These are phyloP conservation scores for Russula virescens DNA, from an alignment of 768 basidiomycete species.

Conservation along the genomic window DNA sequence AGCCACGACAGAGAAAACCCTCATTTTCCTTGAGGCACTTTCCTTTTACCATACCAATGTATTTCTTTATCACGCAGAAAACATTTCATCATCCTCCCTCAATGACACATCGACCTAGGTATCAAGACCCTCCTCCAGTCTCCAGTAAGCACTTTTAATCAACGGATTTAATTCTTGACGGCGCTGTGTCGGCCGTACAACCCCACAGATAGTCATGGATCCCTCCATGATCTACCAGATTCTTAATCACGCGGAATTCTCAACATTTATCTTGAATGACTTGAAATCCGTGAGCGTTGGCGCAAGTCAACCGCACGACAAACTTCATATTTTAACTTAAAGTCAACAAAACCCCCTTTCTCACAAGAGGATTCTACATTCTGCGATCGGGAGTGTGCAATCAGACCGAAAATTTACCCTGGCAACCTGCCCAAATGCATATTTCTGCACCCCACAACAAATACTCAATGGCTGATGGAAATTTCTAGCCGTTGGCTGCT, in stretches of 20 bases:
- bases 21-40: no score
- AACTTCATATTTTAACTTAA: background rate
- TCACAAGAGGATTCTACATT: no score
- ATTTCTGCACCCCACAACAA: no score
- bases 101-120: background rate
- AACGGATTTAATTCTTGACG: background rate
- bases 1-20: no score
- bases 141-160: background rate
- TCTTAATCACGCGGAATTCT: slow-evolving; percentile 7
- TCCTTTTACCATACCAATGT: no score
- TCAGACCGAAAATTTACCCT: no score
- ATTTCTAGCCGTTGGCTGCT: no score
- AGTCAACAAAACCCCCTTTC: background rate
- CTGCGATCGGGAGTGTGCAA: no score
- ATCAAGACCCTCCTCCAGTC: background rate
- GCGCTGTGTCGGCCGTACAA: no score
- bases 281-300: background rate
- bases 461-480: no score
- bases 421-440: no score
- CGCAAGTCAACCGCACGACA: background rate
- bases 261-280: slow-evolving; percentile 2
- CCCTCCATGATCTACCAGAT: slow-evolving; percentile 7
- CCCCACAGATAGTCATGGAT: no score
- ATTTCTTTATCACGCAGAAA: background rate
- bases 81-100: background rate